A percentile compares a stretch with the other conserved stretches of the same genome.
phyloP scores from a whole-genome alignment of 352 stramenopile genomes.

The Globisporangium sylvaticum region DNA sequence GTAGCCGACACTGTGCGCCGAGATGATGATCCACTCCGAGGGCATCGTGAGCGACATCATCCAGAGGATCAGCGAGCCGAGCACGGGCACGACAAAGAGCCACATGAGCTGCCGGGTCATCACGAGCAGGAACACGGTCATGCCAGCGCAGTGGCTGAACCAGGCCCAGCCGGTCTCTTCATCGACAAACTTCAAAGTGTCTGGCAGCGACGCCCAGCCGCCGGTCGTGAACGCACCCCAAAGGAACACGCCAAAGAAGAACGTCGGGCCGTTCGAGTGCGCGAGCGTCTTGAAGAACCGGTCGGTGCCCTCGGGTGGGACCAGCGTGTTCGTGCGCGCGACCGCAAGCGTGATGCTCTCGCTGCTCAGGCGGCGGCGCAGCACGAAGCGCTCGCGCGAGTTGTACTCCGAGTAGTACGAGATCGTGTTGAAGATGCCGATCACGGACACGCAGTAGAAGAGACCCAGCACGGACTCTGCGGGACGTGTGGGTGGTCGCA shows the following conservation, averaged over 20 bases:
- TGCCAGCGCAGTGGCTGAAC: conserved; percentile 80
- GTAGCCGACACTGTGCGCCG: conserved; percentile 75
- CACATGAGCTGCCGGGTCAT: conserved; percentile 68
- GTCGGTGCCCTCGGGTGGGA: conserved; percentile 9
- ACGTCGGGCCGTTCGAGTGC: conserved; percentile 52
- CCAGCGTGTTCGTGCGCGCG: conserved; percentile 46
- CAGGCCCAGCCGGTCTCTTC: conserved; percentile 81
- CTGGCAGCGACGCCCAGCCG: conserved; percentile 73
- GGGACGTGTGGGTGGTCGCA: conserved; percentile 36
- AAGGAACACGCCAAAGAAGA: conserved; percentile 57
- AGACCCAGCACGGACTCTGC: conserved; percentile 61
- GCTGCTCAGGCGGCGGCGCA: conserved; percentile 57
- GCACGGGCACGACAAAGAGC: conserved; percentile 67
- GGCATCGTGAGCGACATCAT: conserved; percentile 77
- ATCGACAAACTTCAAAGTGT: conserved; percentile 81
- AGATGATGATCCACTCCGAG: conserved; percentile 80
- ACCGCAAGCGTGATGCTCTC: conserved; percentile 81
- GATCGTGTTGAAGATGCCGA: conserved; percentile 84
- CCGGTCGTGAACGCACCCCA: conserved; percentile 74
- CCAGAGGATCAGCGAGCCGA: conserved; percentile 68
- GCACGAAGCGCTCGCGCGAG: conserved; percentile 69
- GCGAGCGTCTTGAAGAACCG: conserved; percentile 17
- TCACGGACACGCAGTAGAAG: conserved; percentile 64
- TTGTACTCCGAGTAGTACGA: conserved; percentile 87
- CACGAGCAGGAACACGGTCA: conserved; percentile 75